Conservation (phyloP, 441 rosid genomes). For the Mallotus japonicus region DNA sequence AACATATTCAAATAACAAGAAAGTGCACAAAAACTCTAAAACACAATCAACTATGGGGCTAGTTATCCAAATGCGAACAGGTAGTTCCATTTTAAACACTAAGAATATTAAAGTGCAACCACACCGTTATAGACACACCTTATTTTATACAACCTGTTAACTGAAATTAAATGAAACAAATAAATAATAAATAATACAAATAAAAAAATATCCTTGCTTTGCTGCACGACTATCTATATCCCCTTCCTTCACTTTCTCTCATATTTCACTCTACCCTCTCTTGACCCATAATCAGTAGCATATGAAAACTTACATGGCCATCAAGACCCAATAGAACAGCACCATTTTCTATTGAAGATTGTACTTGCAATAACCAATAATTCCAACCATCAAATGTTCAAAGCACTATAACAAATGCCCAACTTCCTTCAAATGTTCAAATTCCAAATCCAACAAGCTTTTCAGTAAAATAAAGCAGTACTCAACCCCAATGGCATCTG, state of each 20-base stretch:
- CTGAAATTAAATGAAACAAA: background rate
- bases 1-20: background rate
- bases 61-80: background rate
- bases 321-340: conserved; percentile 1
- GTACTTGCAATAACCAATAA: background rate
- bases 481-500: background rate
- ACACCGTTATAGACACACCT: background rate
- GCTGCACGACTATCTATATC: background rate
- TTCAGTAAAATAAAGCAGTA: background rate
- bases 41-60: too few relatives aligned
- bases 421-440: background rate
- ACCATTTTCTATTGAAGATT: background rate
- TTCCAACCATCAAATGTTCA: background rate
- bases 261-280: background rate
- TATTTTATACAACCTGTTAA: background rate
- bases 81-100: background rate
- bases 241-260: background rate
- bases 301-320: background rate
- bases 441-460: background rate
- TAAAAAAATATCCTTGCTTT: background rate
- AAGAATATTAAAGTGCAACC: background rate
- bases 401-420: background rate
- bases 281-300: background rate
- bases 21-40: background rate
- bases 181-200: background rate